phyloP scores from a whole-genome alignment of 768 basidiomycete genomes.

The Amanita fuliginea region DNA sequence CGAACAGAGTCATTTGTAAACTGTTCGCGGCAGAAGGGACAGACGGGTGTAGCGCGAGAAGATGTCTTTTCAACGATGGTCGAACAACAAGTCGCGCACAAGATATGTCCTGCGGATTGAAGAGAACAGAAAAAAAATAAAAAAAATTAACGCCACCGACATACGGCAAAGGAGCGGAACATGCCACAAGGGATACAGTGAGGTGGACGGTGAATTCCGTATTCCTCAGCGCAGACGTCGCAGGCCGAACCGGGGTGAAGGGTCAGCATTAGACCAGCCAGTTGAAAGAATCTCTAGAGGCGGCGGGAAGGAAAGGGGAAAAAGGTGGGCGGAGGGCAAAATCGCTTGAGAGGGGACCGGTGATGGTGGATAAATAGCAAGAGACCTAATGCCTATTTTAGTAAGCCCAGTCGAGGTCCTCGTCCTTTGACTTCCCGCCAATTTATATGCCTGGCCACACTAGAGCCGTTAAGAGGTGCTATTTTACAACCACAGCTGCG shows the following conservation, averaged over 20 bases:
- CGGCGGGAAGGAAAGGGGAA: slow-evolving; percentile 28
- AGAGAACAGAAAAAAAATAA: slow-evolving; percentile 11
- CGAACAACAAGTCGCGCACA: slow-evolving; percentile 68
- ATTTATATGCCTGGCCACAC: neutral
- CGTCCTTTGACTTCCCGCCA: neutral
- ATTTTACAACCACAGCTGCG: neutral
- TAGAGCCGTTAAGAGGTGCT: too few relatives aligned
- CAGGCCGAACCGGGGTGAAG: slow-evolving; percentile 74
- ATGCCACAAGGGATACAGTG: slow-evolving; percentile 77
- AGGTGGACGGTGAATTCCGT: slow-evolving; percentile 59
- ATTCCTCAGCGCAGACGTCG: slow-evolving; percentile 88
- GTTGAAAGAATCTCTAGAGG: slow-evolving; percentile 30
- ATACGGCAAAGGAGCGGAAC: slow-evolving; percentile 17
- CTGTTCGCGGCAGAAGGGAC: slow-evolving; percentile 77
- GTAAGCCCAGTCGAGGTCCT: slow-evolving; percentile 3
- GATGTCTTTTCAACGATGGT: slow-evolving; percentile 76
- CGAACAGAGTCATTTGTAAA: slow-evolving; percentile 60
- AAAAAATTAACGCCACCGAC: slow-evolving; percentile 10
- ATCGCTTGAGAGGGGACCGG: slow-evolving; percentile 24
- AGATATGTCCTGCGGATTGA: slow-evolving; percentile 53
- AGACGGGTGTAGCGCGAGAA: slow-evolving; percentile 56
- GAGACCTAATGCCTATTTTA: slow-evolving; percentile 22
- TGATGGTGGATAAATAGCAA: slow-evolving; percentile 36
- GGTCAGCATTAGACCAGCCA: slow-evolving; percentile 60
- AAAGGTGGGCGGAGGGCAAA: slow-evolving; percentile 28